These are phyloP conservation scores for Boletus huronensis DNA, from an alignment of 768 basidiomycete species.

Conservation along the genomic window DNA sequence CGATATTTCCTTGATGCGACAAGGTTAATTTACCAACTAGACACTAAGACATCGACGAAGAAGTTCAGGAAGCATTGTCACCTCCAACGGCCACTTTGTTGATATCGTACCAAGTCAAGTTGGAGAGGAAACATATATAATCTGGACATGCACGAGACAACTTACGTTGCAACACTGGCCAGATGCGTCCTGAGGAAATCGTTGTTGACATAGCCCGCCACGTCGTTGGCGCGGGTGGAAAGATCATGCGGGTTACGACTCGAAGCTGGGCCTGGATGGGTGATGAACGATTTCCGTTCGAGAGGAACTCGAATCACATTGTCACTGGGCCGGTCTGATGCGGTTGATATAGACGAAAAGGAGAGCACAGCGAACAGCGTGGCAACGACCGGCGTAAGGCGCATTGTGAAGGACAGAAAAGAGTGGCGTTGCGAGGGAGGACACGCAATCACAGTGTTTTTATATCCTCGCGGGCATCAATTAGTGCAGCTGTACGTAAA, in stretches of 20 bases:
- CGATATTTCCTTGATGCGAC: slow-evolving; percentile 38
- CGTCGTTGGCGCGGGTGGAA: background rate
- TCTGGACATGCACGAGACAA: background rate
- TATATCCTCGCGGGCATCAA: background rate
- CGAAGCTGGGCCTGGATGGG: background rate
- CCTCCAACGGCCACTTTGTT: background rate
- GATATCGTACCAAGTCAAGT: background rate
- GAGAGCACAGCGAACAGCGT: slow-evolving; percentile 16
- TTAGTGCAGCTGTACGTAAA: background rate
- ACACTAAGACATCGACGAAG: background rate
- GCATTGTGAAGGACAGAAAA: slow-evolving; percentile 18
- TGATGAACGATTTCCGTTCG: slow-evolving; percentile 18
- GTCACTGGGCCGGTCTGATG: background rate
- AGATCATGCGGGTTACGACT: background rate
- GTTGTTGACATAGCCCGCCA: slow-evolving; percentile 1
- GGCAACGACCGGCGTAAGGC: slow-evolving; percentile 4
- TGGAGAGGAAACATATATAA: background rate
- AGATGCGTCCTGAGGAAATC: slow-evolving; percentile 18
- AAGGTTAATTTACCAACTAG: background rate
- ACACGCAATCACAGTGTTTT: background rate
- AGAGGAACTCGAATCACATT: slow-evolving; percentile 21
- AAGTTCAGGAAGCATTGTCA: background rate
- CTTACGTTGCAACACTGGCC: slow-evolving; percentile 18
- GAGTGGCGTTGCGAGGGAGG: background rate
- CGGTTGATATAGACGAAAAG: slow-evolving; percentile 10